These are phyloP conservation scores for Hippophae tibetana DNA, from an alignment of 306 rosid species.

Conservation along the genomic window DNA sequence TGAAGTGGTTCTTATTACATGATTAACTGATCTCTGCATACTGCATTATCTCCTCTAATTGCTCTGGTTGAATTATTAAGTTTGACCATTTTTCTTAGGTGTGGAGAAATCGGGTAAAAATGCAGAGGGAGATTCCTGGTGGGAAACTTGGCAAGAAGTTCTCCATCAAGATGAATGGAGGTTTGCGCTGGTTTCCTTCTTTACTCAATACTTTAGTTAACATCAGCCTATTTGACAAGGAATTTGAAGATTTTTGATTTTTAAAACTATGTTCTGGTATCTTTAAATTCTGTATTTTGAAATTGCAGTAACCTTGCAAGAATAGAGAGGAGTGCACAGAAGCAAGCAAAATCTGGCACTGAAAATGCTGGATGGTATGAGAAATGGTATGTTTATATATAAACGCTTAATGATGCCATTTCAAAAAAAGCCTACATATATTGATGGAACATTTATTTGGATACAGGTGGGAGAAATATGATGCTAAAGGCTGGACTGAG, in stretches of 20 bases:
- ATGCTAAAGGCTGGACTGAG: conserved; percentile 98
- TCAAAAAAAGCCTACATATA: conserved; percentile 1
- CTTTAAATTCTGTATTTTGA: conserved; percentile 13
- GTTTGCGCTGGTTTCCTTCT: conserved; percentile 22
- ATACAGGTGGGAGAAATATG: conserved; percentile 95
- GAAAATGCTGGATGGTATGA: conserved; percentile 99
- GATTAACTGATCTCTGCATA: background rate
- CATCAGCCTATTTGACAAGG: background rate
- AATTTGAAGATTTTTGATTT: background rate
- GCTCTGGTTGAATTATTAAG: background rate
- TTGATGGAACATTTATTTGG: conserved; percentile 19
- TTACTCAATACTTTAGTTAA: conserved; percentile 4
- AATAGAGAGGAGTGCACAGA: conserved; percentile 96
- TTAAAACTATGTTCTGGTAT: too few species aligned
- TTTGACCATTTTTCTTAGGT: conserved; percentile 32
- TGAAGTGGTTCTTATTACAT: background rate
- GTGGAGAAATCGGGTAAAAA: conserved; percentile 94
- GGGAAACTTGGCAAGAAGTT: conserved; percentile 99
- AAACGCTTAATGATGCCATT: background rate
- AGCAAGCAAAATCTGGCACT: conserved; percentile 92
- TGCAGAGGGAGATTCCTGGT: conserved; percentile 94
- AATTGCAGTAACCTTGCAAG: conserved; percentile 75
- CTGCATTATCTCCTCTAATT: background rate
- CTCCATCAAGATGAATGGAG: conserved; percentile 99
- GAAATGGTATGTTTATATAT: conserved; percentile 61